These are phyloP conservation scores for Pestalotiopsis sp. DNA, from an alignment of 2,329 filamentous ascomycete species.

Conservation along the genomic window DNA sequence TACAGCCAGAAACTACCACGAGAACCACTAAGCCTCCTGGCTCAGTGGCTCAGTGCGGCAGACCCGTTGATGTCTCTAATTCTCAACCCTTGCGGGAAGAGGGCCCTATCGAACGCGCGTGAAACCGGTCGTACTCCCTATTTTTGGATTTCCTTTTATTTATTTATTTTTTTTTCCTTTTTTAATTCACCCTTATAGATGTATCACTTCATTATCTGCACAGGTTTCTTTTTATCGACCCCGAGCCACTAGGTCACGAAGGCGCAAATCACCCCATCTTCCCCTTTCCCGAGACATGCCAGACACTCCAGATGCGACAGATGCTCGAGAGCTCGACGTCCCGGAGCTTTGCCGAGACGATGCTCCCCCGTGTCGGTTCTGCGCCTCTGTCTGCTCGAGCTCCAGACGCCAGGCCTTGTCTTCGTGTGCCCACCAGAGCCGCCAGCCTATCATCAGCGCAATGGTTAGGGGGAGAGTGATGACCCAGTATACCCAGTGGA, in stretches of 20 bases:
- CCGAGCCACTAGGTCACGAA: not conserved
- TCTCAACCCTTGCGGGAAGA: too few relatives aligned
- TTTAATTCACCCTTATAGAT: too few relatives aligned
- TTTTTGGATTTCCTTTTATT: too few relatives aligned
- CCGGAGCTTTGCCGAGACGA: not conserved
- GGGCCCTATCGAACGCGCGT: too few relatives aligned
- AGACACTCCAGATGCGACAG: not conserved
- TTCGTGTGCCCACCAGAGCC: slow-evolving; percentile 3
- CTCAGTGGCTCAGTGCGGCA: too few relatives aligned
- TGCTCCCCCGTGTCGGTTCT: not conserved
- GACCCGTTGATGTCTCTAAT: too few relatives aligned
- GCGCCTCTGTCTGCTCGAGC: not conserved
- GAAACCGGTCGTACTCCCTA: too few relatives aligned
- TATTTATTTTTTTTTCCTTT: too few relatives aligned
- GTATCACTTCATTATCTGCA: not conserved
- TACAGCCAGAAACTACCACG: too few relatives aligned
- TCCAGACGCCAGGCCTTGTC: not conserved
- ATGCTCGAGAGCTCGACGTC: not conserved
- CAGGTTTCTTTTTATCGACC: not conserved
- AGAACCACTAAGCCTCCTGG: too few relatives aligned
- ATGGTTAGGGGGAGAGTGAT: slow-evolving; percentile 6
- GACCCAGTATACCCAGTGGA: slow-evolving; percentile 11
- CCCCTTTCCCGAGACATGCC: not conserved
- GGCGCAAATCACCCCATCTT: not conserved
- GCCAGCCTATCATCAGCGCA: not conserved